Evolutionary conservation across 805 yeast genomes (phyloP), one percentile per base, ranked within the genome.

Genomic region (Kodamaea nitidulidarum): DNA sequence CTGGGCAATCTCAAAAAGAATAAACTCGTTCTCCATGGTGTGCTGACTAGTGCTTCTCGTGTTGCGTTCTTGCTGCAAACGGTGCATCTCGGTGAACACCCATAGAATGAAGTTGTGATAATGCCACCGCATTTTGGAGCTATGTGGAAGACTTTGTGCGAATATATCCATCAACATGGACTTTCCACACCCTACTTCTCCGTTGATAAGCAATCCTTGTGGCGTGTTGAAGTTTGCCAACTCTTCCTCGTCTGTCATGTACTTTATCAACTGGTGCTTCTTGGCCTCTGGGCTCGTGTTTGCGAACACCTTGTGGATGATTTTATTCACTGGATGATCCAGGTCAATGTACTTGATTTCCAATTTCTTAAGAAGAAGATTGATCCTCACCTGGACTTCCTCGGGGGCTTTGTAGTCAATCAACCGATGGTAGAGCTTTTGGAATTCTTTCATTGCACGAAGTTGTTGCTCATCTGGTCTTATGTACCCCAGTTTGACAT

Each of bases 171-270:
- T 75, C 35, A 83, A 55, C 81, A 83, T 75, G 1, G 86, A 77
- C 52, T 83, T 83, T 1, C 90, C 90, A 47, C 84, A 78, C 0
- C 90, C 90, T 3, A 79, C 85, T 42, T 75, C 84, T 3, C 84
- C 85, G 56, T 76, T 78, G 4, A 80, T 55, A 33, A 80, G 53
- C 4, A 83, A 58, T 0, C 90, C 90, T 41, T 74, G 81, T 0
- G 88, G 88, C 0, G 84, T 68, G 1, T 73, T 66, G 40, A 78
- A 64, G 39, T 73, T 65, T 4, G 58, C 49, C 22, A 81, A 52
- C 46, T 78, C 83, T 42, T 80, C 84, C 46, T 81, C 85, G 50
- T 80, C 83, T 0, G 77, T 67, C 15, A 83, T 51, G 7, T 69
- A 68, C 42, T 60, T 59, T 15, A 83, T 64, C 32, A 83, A 49